Evolutionary conservation across 1,284 basidiomycete species (phyloP), one percentile per base, ranked within the genome.

Genomic region (Ustilago bromivora): DNA sequence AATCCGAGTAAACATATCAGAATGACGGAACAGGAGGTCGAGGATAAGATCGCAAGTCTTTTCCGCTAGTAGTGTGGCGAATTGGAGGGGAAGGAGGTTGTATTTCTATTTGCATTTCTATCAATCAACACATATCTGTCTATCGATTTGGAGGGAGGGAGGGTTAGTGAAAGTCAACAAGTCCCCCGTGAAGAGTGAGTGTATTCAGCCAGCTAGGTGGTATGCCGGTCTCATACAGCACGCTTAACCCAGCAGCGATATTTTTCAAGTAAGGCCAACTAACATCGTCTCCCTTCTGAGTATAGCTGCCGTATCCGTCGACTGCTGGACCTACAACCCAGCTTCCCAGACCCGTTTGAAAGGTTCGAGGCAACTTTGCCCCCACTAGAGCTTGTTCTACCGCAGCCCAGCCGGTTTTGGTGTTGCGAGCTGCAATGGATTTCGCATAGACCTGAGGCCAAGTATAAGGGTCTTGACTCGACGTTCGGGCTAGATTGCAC

Each of bases 251-350:
- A 36, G 70, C 47, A 1, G 57, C 62, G 53, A 85, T 82, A 53
- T 75, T 71, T 8, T 55, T 55, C 15, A 85, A 75, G 75, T 85
- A 85, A 19, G 73, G 60, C 31, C 53, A 46, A 56, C 75, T 79
- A 61, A 85, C 64, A 46, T 85, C 80, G 70, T 85, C 84, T 13
- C 80, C 84, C 2, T 58, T 41, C 9, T 71, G 69, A 4, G 41
- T 63, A 70, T 83, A 85, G 23, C 78, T 71, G 1, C 78, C 80
- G 36, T 59, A 64, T 4, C 81, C 79, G 23, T 75, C 71, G 3
- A 76, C 71, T 4, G 82, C 73, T 1, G 83, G 79, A n/a, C 84
- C 84, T 0, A 82, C 84, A 2, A 85, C 84, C 84, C 84, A 85
- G 32, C 79, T 78, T 5, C 84, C 84, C 10, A 84, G 61, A 0